Percentiles rank a stretch among this genome's conserved stretches.
phyloP scores from a whole-genome alignment of 352 stramenopile genomes.

The Phytophthora tubulina region DNA sequence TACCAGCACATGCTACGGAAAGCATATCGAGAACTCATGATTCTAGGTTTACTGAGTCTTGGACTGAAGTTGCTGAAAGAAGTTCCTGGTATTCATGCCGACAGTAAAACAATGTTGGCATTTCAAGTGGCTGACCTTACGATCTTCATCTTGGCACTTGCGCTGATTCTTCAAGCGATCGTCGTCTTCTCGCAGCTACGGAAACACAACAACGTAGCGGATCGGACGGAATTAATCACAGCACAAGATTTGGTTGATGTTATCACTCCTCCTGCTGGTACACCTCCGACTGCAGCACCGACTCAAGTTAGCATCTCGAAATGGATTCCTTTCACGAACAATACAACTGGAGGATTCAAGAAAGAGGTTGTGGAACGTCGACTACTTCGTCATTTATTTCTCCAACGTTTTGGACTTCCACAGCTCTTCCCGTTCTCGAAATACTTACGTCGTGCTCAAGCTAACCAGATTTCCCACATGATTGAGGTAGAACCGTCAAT shows the following conservation, averaged over 20 bases:
- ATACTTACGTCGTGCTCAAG: constrained; percentile 76
- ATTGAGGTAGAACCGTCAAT: constrained; percentile 80
- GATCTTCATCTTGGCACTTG: constrained; percentile 65
- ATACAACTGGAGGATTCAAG: constrained; percentile 3
- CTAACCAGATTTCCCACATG: constrained; percentile 84
- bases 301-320: not conserved
- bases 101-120: constrained; percentile 51
- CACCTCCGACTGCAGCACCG: constrained; percentile 4
- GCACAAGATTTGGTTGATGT: constrained; percentile 50
- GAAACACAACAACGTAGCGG: constrained; percentile 45
- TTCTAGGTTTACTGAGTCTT: constrained; percentile 68
- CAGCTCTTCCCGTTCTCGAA: constrained; percentile 79
- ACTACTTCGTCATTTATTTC: constrained; percentile 59
- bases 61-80: constrained; percentile 64
- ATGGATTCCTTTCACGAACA: constrained; percentile 12
- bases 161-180: constrained; percentile 62
- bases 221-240: constrained; percentile 58
- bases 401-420: constrained; percentile 52
- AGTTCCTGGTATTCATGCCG: constrained; percentile 31
- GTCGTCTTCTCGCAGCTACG: constrained; percentile 59
- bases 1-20: constrained; percentile 80
- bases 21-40: constrained; percentile 68
- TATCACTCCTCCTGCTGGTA: constrained; percentile 17
- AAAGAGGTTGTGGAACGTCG: constrained; percentile 43
- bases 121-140: constrained; percentile 67